Conservation (phyloP, 1,139 yeast species). For the Candida mesenterica region DNA sequence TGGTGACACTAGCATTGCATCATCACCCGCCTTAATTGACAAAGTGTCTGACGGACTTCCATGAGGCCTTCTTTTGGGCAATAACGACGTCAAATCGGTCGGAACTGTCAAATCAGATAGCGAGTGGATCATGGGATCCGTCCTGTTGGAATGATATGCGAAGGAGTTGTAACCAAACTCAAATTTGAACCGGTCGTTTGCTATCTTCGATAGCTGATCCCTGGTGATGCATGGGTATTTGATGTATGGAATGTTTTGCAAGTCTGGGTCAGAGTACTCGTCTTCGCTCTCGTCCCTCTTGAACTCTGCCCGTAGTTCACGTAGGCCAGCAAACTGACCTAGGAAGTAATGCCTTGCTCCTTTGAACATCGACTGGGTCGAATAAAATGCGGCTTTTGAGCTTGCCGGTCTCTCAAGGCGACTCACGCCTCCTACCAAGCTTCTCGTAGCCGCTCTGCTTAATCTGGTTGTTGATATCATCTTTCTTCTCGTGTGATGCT, state of each 20-base stretch:
- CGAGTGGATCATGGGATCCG: conserved; percentile 46
- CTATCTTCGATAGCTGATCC: conserved; percentile 37
- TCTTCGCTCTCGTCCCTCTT: conserved; percentile 17
- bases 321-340: conserved; percentile 14
- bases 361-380: conserved; percentile 15
- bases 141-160: conserved; percentile 46
- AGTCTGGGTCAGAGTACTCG: conserved; percentile 18
- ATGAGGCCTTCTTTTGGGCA: conserved; percentile 52
- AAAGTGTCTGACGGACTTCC: conserved; percentile 56
- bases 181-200: conserved; percentile 43
- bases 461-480: no score
- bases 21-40: conserved; percentile 58
- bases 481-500: no score
- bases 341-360: conserved; percentile 31
- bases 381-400: background rate
- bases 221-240: conserved; percentile 42
- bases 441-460: no score
- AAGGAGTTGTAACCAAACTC: conserved; percentile 48
- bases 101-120: conserved; percentile 53
- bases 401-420: no score
- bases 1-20: conserved; percentile 60
- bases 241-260: conserved; percentile 35
- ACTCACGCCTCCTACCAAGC: no score
- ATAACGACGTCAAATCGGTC: conserved; percentile 42
- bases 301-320: conserved; percentile 6